Base-by-base conservation (phyloP, 83 land plant species). In the Larix sibirica region DNA sequence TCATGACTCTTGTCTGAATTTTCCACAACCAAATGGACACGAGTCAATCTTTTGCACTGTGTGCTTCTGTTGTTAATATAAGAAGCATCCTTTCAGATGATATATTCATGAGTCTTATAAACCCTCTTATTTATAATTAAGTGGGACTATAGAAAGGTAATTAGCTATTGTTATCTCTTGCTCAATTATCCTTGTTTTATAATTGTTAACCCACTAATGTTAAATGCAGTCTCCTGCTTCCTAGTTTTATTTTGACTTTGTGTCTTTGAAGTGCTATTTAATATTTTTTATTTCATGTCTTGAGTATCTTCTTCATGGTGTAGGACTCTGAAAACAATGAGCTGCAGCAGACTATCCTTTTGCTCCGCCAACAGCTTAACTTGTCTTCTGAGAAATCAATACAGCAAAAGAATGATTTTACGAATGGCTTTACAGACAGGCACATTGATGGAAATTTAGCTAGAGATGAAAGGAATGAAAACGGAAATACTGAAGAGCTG, bases 271-370 rank as follows among this genome's bases (percentile, higher is more conserved):
- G 56, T 21, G 76, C 83, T 54, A 80, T 33, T 21, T 54, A 4
- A 10, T 77, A 56, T 83, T 42, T 42, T 79, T 83, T 79, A 79
- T 40, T 84, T 84, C 79, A 85, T 84, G 40, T 77, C 77, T 38
- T 84, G 40, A 14, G 56, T 63, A 21, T 20, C 65, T 42, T 79
- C 26, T 80, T 28, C 26, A 28, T 42, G 18, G 81, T 62, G 64
- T 87, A 90, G 92, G 79, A 82, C 60, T 67, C 83, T 10, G 93
- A 92, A 73, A 90, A 83, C 81, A 88, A 86, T 31, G 89, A 89
- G 28, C 74, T 92, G 80, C 87, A 94, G 83, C 91, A 92, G 64
- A 89, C 85, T 83, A 77, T 92, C 0, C 18, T 82, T 62, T 50
- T 81, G 38, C 86, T 94, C 78, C 86, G 92, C 81, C 88, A 90